Percentiles rank a stretch among this genome's conserved stretches.
Conservation (phyloP, 768 basidiomycete species). For the Xerocomellus intermedius region DNA sequence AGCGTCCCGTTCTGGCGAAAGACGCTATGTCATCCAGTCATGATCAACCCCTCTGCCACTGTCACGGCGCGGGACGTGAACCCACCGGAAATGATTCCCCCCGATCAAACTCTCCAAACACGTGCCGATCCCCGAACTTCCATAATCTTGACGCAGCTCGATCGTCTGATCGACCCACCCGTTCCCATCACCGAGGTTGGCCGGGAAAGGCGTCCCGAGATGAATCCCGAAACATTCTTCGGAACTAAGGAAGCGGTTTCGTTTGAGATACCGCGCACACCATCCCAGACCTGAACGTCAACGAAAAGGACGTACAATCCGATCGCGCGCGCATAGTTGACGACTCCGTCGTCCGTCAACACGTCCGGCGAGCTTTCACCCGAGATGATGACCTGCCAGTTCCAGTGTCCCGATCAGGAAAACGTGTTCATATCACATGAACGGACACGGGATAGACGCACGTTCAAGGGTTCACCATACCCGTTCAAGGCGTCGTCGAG, state of each 20-base stretch:
- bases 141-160: conserved; percentile 47
- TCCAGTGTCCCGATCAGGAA: background rate
- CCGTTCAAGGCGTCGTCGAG: conserved; percentile 38
- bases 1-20: conserved; percentile 57
- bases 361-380: conserved; percentile 56
- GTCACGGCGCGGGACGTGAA: background rate
- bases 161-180: conserved; percentile 43
- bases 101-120: conserved; percentile 46
- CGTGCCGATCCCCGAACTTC: conserved; percentile 35
- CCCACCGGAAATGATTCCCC: conserved; percentile 49
- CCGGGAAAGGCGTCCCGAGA: conserved; percentile 37
- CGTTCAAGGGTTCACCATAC: conserved; percentile 47
- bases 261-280: background rate
- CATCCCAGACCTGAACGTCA: background rate
- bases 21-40: conserved; percentile 28
- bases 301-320: conserved; percentile 52
- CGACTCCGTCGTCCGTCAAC: conserved; percentile 52
- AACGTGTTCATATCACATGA: background rate
- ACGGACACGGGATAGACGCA: conserved; percentile 7
- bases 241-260: conserved; percentile 25
- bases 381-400: conserved; percentile 57
- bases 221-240: conserved; percentile 41
- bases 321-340: conserved; percentile 60
- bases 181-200: conserved; percentile 49
- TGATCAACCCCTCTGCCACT: background rate